Evolutionary conservation across 768 basidiomycete species (phyloP), one percentile per base, ranked within the genome.

Genomic region (Sporobolomyces pararoseus): DNA sequence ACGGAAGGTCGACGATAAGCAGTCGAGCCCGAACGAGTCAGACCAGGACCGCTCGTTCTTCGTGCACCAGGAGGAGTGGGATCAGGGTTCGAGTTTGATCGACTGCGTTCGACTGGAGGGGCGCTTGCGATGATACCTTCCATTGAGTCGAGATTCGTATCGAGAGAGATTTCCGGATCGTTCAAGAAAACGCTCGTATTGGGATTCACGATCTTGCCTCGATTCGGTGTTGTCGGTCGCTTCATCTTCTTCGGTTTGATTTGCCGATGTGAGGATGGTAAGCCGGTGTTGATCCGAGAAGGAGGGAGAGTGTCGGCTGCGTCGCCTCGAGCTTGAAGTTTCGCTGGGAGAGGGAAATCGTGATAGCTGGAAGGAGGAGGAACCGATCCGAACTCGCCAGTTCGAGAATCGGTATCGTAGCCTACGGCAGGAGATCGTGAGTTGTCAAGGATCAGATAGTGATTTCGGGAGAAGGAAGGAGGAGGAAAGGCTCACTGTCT

Each of bases 101-200:
- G 44, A 32, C n/a, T 47, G 6, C 44, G 60, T 19, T 54, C 32
- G 32, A 29, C 52, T 16, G 34, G 31, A 13, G 66, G 66, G 1
- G 66, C 60, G 39, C 50, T 31, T 0, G 91, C 83, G 70, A 95
- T 81, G 76, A 96, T 91, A 9, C 88, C 93, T 46, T 89, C 87
- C 84, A 96, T 91, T 59, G 85, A 80, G 14, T 87, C 84, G 51
- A 90, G 78, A 77, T 91, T 85, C 25, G 85, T 85, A 78, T 90
- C 88, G 50, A 89, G 83, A 29, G 79, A 80, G 66, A 85, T 82
- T 21, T 66, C 67, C 35, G 63, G 63, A 42, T 65, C 67, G 50
- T 10, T 25, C 53, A 47, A 51, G 63, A 68, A 68, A 25, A 67
- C 62, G 27, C 13, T 51, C 16, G 63, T 31, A 3, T 39, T 32